Conservation (phyloP, 176 grass and related monocot genomes). For the Raddia distichophylla region DNA sequence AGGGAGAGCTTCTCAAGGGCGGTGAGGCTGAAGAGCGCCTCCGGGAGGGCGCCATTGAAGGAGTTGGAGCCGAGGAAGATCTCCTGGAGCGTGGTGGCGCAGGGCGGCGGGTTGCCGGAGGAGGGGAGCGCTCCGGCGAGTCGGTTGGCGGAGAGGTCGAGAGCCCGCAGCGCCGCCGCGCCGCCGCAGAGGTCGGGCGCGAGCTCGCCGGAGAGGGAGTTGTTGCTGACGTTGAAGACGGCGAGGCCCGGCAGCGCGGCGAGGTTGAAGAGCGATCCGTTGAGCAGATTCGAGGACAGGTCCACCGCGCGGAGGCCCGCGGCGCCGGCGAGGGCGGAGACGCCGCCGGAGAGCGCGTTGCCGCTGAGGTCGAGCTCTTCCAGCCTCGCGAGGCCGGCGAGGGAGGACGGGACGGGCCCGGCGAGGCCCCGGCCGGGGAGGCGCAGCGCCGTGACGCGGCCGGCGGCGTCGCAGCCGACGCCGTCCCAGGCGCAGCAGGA, state of each 20-base stretch:
- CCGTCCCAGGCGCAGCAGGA: conserved; percentile 73
- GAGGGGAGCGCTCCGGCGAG: conserved; percentile 60
- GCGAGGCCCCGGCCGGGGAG: conserved; percentile 49
- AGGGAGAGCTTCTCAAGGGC: conserved; percentile 64
- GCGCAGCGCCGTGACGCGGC: conserved; percentile 50
- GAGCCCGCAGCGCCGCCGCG: conserved; percentile 36
- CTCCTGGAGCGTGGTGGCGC: conserved; percentile 61
- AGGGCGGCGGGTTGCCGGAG: conserved; percentile 20
- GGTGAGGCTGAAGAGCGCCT: conserved; percentile 59
- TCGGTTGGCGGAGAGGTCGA: conserved; percentile 76
- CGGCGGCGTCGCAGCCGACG: conserved; percentile 49
- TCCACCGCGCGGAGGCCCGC: conserved; percentile 42
- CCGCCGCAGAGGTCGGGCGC: conserved; percentile 67
- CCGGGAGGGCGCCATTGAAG: conserved; percentile 64
- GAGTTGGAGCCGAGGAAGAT: conserved; percentile 62
- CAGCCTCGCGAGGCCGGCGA: conserved; percentile 49
- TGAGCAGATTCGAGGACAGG: conserved; percentile 78
- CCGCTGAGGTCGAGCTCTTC: conserved; percentile 69
- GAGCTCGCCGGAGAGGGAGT: conserved; percentile 61
- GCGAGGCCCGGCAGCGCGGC: conserved; percentile 41
- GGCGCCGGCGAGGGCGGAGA: conserved; percentile 41
- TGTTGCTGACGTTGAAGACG: conserved; percentile 83
- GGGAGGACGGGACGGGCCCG: conserved; percentile 35
- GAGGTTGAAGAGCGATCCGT: conserved; percentile 51
- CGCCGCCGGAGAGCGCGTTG: conserved; percentile 57